These are phyloP conservation scores for Dissophora ornata DNA, from an alignment of 192 early-diverging fungal species.

Conservation along the genomic window DNA sequence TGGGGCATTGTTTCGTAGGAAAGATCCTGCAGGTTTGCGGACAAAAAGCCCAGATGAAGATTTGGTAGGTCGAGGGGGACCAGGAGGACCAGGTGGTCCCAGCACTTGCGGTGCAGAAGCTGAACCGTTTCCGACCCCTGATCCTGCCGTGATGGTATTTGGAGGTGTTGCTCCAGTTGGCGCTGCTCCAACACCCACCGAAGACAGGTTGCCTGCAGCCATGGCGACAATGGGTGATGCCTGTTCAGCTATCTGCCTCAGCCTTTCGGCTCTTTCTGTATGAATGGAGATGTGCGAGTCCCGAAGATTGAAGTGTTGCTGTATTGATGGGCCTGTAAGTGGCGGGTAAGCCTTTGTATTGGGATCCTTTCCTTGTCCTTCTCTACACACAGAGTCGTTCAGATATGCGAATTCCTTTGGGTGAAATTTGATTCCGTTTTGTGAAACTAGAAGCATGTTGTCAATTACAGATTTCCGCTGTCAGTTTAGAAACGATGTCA, in stretches of 20 bases:
- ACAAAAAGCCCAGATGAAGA: conserved; percentile 47
- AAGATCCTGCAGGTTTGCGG: conserved; percentile 29
- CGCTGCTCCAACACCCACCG: not conserved
- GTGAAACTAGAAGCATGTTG: no score
- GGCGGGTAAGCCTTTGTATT: conserved; percentile 38
- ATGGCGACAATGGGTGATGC: conserved; percentile 23
- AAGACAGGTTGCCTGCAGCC: conserved; percentile 10
- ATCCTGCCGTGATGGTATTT: not conserved
- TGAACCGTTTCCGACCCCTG: not conserved
- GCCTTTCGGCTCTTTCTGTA: conserved; percentile 20
- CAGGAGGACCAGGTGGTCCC: conserved; percentile 2
- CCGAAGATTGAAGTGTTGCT: conserved; percentile 39
- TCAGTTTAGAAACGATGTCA: no score
- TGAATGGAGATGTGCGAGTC: conserved; percentile 28
- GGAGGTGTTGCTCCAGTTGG: not conserved
- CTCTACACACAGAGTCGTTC: conserved; percentile 39
- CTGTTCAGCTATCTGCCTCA: conserved; percentile 46
- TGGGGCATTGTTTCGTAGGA: conserved; percentile 44
- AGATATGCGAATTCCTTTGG: conserved; percentile 48
- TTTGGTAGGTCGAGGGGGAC: conserved; percentile 29
- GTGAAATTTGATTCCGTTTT: conserved; percentile 48
- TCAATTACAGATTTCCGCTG: no score
- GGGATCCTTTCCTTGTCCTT: conserved; percentile 37
- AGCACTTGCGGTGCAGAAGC: not conserved
- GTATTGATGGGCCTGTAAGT: conserved; percentile 42